phyloP scores from a whole-genome alignment of 176 grass and related monocot species.

The Saccharum officinarum region DNA sequence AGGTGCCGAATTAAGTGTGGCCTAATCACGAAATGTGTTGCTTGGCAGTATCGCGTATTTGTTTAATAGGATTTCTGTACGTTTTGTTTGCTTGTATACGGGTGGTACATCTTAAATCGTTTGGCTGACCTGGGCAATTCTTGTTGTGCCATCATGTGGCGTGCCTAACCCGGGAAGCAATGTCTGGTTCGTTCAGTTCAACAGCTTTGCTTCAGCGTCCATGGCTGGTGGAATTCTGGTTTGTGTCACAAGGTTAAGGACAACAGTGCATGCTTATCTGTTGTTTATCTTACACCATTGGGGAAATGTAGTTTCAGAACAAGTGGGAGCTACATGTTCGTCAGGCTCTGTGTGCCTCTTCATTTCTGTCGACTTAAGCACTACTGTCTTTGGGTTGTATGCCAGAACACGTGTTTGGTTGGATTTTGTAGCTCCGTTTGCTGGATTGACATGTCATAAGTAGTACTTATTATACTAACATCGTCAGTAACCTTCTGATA shows the following conservation, averaged over 20 bases:
- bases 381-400: constrained; percentile 6
- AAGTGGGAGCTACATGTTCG: not conserved
- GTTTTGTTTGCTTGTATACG: constrained; percentile 34
- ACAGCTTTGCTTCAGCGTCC: constrained; percentile 2
- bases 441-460: not conserved
- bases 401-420: constrained; percentile 10
- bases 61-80: constrained; percentile 7
- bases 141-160: constrained; percentile 21
- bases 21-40: constrained; percentile 27
- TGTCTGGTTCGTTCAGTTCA: constrained; percentile 2
- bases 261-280: not conserved
- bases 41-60: not conserved
- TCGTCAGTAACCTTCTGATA: not conserved
- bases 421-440: constrained; percentile 29
- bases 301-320: not conserved
- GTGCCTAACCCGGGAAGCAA: constrained; percentile 16
- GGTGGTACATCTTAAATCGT: not conserved
- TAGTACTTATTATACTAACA: constrained; percentile 17
- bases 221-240: constrained; percentile 26
- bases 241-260: constrained; percentile 3
- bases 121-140: constrained; percentile 20
- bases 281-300: not conserved
- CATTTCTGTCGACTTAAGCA: constrained; percentile 3
- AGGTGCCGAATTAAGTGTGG: constrained; percentile 34
- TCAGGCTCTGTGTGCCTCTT: constrained; percentile 5